Percentiles rank a stretch among this genome's conserved stretches.
phyloP scores from a whole-genome alignment of 2,329 filamentous ascomycete species.

The Beauveria australis region DNA sequence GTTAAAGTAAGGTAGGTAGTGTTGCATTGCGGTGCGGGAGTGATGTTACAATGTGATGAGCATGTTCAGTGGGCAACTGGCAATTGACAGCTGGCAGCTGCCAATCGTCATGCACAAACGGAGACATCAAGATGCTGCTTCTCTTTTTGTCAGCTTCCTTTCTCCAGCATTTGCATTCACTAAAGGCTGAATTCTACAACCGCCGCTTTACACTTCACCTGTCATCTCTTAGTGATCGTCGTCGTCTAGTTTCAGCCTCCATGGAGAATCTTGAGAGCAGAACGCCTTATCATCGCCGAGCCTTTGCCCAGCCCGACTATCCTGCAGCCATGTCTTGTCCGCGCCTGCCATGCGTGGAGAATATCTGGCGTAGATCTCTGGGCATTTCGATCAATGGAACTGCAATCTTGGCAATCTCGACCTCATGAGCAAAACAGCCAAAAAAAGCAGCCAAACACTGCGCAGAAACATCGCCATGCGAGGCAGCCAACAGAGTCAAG shows the following conservation, averaged over 20 bases:
- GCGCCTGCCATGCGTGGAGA: background rate
- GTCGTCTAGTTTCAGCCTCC: background rate
- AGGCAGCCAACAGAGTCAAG: background rate
- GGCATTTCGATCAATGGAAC: slow-evolving; percentile 1
- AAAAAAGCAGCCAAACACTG: background rate
- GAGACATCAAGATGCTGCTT: background rate
- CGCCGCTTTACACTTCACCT: background rate
- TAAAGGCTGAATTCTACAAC: background rate
- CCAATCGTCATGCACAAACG: background rate
- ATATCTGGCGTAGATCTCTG: slow-evolving; percentile 6
- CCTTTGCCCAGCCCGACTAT: slow-evolving; percentile 1
- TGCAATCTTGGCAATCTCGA: background rate
- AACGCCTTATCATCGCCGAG: slow-evolving; percentile 5
- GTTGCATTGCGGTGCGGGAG: background rate
- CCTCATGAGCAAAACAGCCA: background rate
- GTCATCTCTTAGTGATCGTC: background rate
- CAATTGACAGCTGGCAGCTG: background rate
- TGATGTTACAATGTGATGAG: background rate
- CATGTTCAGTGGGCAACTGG: background rate
- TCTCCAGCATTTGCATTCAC: background rate
- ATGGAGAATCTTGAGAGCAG: background rate
- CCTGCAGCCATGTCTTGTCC: slow-evolving; percentile 1
- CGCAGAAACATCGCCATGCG: background rate
- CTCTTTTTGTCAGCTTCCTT: background rate
- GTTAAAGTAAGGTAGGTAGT: background rate